These are phyloP conservation scores for Glonium stellatum DNA, from an alignment of 495 filamentous ascomycete species.

Conservation along the genomic window DNA sequence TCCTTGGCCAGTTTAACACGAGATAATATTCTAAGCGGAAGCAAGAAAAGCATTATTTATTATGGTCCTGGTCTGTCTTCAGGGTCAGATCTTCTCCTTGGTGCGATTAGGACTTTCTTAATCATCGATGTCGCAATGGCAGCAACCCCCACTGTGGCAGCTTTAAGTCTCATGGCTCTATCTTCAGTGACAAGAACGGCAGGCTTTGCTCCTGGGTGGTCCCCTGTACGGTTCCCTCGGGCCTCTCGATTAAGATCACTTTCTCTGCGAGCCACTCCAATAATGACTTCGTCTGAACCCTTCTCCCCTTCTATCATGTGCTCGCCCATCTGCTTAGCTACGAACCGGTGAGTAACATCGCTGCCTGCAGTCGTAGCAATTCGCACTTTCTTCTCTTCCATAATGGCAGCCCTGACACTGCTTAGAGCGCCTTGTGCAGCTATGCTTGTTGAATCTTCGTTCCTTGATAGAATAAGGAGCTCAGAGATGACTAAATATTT, in stretches of 20 bases:
- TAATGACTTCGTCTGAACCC: conserved; percentile 10
- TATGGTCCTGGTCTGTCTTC: not conserved
- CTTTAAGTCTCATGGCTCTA: conserved; percentile 12
- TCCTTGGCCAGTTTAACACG: not conserved
- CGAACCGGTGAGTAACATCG: not conserved
- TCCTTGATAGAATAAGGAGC: not conserved
- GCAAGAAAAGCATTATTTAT: not conserved
- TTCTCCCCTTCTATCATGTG: not conserved
- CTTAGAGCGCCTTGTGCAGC: not conserved
- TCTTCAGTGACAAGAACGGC: conserved; percentile 14
- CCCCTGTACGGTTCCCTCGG: not conserved
- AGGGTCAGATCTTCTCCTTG: not conserved
- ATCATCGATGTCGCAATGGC: conserved; percentile 12
- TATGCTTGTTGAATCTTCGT: not conserved
- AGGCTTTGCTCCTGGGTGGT: not conserved
- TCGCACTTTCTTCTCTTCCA: conserved; percentile 5
- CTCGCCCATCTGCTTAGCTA: not conserved
- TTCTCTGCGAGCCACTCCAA: conserved; percentile 1
- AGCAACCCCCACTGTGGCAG: conserved; percentile 8
- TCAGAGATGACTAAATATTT: not conserved
- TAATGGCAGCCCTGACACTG: conserved; percentile 2
- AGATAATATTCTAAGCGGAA: not conserved
- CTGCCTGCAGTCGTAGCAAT: not conserved
- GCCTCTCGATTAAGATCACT: conserved; percentile 4
- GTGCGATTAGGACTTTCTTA: conserved; percentile 6